Percentiles rank a stretch among this genome's conserved stretches.
phyloP scores from a whole-genome alignment of 257 asterid genomes.

The Ajuga chamaepitys region DNA sequence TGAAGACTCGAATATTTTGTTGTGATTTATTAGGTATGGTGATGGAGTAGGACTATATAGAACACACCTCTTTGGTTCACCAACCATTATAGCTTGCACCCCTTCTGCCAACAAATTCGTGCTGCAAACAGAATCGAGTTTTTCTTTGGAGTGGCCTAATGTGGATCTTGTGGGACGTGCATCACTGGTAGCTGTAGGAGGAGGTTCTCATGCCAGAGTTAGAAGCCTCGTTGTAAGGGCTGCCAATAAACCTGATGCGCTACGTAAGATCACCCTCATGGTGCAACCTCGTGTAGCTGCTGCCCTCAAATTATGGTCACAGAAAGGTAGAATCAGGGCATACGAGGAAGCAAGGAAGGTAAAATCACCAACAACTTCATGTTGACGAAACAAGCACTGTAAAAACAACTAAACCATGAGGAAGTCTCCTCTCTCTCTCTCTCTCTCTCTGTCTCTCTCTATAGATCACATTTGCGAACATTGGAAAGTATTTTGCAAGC shows the following conservation, averaged over 20 bases:
- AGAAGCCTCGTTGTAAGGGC: slow-evolving; percentile 34
- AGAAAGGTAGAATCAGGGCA: slow-evolving; percentile 32
- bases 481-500: slow-evolving; percentile 45
- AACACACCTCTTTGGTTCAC: slow-evolving; percentile 45
- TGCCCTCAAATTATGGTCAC: slow-evolving; percentile 38
- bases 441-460: not conserved
- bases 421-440: no score
- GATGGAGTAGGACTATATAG: slow-evolving; percentile 44
- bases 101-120: slow-evolving; percentile 38
- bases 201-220: slow-evolving; percentile 34
- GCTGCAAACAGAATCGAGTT: slow-evolving; percentile 27
- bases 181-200: slow-evolving; percentile 27
- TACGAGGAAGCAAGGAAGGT: slow-evolving; percentile 45
- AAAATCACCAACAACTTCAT: not conserved
- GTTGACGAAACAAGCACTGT: not conserved
- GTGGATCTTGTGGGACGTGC: slow-evolving; percentile 32
- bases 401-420: not conserved
- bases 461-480: slow-evolving; percentile 39
- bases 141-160: slow-evolving; percentile 23
- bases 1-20: not conserved
- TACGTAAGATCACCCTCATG: slow-evolving; percentile 36
- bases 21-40: slow-evolving; percentile 34
- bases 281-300: slow-evolving; percentile 39
- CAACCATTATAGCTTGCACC: slow-evolving; percentile 38
- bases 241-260: slow-evolving; percentile 47